A percentile compares a stretch with the other conserved stretches of the same genome.
These are phyloP conservation scores for Trebouxia sp. DNA, from an alignment of 139 green algal species.

Conservation along the genomic window DNA sequence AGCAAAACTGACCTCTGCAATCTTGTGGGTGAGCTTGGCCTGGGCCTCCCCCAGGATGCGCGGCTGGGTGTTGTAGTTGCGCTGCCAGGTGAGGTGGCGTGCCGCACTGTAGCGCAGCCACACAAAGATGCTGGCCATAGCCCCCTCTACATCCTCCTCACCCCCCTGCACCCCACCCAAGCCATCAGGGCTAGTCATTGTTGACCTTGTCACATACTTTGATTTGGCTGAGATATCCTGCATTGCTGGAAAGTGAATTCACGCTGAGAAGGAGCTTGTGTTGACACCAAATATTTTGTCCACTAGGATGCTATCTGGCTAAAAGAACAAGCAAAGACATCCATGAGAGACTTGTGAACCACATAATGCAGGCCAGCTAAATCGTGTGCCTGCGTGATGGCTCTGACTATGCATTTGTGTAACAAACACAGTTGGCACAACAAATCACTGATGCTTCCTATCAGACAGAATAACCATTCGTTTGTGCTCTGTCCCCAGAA, in stretches of 20 bases:
- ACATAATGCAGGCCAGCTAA: too few relatives aligned
- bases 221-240: neutral
- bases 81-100: constrained; percentile 98
- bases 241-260: neutral
- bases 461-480: too few relatives aligned
- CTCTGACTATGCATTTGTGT: too few relatives aligned
- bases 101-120: constrained; percentile 94
- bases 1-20: constrained; percentile 54
- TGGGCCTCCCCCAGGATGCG: constrained; percentile 88
- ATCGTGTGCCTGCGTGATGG: too few relatives aligned
- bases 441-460: too few relatives aligned
- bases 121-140: constrained; percentile 81
- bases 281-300: too few relatives aligned
- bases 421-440: too few relatives aligned
- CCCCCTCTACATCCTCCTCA: constrained; percentile 52
- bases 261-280: neutral
- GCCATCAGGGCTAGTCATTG: constrained; percentile 9
- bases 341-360: too few relatives aligned
- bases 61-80: constrained; percentile 99
- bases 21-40: constrained; percentile 83
- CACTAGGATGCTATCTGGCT: too few relatives aligned
- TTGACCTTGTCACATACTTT: too few relatives aligned
- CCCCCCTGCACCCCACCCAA: constrained; percentile 37
- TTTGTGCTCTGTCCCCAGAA: too few relatives aligned
- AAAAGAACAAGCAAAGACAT: too few relatives aligned